Evolutionary conservation across 345 rosid genomes (phyloP).

Genomic region (Salix caprea): DNA sequence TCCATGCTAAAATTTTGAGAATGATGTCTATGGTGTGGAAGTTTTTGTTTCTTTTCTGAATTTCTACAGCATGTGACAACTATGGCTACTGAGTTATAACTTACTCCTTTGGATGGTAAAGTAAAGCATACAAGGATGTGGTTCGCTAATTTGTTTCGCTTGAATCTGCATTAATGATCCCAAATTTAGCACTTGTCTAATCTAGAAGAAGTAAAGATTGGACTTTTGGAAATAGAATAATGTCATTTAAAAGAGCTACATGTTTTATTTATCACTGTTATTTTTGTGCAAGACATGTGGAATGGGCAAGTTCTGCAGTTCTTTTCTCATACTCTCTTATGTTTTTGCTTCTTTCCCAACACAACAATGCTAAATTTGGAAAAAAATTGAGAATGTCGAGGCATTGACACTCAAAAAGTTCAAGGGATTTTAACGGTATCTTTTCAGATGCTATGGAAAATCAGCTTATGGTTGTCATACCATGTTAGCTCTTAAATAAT

Average conservation of each 20-base stretch:
- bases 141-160: neutral
- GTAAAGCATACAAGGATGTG: neutral
- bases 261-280: neutral
- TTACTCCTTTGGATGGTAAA: neutral
- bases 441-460: neutral
- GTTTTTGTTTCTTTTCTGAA: slow-evolving; percentile 1
- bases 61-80: neutral
- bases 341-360: neutral
- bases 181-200: neutral
- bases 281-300: neutral
- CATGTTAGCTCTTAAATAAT: neutral
- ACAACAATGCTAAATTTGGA: neutral
- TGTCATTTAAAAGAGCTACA: neutral
- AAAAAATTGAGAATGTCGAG: neutral
- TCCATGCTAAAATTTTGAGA: neutral
- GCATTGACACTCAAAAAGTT: neutral
- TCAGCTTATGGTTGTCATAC: neutral
- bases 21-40: neutral
- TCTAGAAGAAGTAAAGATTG: neutral
- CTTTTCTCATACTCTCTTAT: neutral
- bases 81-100: neutral
- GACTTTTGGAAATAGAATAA: neutral
- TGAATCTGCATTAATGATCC: neutral
- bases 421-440: neutral
- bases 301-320: neutral